Conservation (phyloP, 1,139 yeast genomes). For the Arxiozyma slooffiae region DNA sequence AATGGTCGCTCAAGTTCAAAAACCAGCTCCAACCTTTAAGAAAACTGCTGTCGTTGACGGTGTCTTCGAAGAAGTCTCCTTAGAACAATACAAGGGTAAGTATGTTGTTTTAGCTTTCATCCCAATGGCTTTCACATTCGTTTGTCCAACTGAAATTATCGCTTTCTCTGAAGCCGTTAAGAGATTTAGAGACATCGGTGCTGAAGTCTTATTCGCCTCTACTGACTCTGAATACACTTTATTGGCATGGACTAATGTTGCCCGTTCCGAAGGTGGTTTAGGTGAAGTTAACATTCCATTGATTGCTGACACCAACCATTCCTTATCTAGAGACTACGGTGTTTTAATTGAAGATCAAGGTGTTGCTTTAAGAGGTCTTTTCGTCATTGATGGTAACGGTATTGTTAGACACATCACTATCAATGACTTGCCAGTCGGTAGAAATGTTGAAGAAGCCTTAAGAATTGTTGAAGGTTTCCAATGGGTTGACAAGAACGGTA, state of each 20-base stretch:
- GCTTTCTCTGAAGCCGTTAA: slow-evolving; percentile 94
- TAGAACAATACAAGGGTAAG: slow-evolving; percentile 93
- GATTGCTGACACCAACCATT: slow-evolving; percentile 93
- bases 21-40: slow-evolving; percentile 92
- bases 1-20: slow-evolving; percentile 86
- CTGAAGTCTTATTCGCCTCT: slow-evolving; percentile 88
- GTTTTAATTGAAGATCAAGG: slow-evolving; percentile 94
- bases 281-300: slow-evolving; percentile 92
- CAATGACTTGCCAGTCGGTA: slow-evolving; percentile 98
- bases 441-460: slow-evolving; percentile 94
- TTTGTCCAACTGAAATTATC: slow-evolving; percentile 97
- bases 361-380: slow-evolving; percentile 93
- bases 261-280: slow-evolving; percentile 96
- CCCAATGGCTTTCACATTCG: slow-evolving; percentile 98
- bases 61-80: slow-evolving; percentile 83
- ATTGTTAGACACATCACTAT: slow-evolving; percentile 88
- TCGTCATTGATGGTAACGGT: slow-evolving; percentile 95
- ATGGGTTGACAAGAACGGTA: slow-evolving; percentile 96
- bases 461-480: slow-evolving; percentile 98
- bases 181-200: slow-evolving; percentile 78
- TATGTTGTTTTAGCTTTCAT: slow-evolving; percentile 95
- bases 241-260: slow-evolving; percentile 95
- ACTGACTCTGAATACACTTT: slow-evolving; percentile 96
- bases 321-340: slow-evolving; percentile 91
- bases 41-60: slow-evolving; percentile 97